Evolutionary conservation across 331 rosid genomes (phyloP), one percentile per base, ranked within the genome.

Genomic region (Prunus yedoensis): DNA sequence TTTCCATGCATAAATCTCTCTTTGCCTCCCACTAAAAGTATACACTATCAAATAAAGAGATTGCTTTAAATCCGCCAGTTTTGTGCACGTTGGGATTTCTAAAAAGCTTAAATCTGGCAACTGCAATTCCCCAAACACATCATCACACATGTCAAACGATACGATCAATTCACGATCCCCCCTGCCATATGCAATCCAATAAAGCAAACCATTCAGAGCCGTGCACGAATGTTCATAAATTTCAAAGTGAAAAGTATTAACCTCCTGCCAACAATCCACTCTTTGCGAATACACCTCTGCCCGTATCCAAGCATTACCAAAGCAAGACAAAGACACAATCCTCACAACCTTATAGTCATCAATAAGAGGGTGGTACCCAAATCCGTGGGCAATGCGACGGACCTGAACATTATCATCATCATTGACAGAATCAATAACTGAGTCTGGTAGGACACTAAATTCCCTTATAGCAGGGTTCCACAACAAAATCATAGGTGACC

Each of bases 381-480:
- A 59, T 59, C 65, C 65, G 27, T 4, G 35, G 3, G 35, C 35
- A 59, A 59, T 4, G 5, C 65, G 10, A 28, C 38, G 27, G 35
- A 13, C n/a, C 30, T 23, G 15, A 11, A 23, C 62, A 56, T 56
- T 20, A 59, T 10, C 10, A 7, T 23, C 10, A 7, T 12, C 10
- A 59, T 59, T 25, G 7, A 35, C 38, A 25, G 38, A 4, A 59
- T 35, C 35, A 13, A 59, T 4, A 0, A 59, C 18, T 12, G 38
- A 4, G 12, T 62, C 21, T 30, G 67, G 67, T 18, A 62, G 67
- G 13, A 62, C 67, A 20, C 67, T 14, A 30, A 62, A 28, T 30
- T 62, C 67, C 67, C 21, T 35, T 17, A 16, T 62, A n/a, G 46
- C 67, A 15, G 67, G 67, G 32, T 62, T 62, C 67, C 67, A 62